Conservation (phyloP, 495 filamentous ascomycete species). For the Trichocladium antarcticum region DNA sequence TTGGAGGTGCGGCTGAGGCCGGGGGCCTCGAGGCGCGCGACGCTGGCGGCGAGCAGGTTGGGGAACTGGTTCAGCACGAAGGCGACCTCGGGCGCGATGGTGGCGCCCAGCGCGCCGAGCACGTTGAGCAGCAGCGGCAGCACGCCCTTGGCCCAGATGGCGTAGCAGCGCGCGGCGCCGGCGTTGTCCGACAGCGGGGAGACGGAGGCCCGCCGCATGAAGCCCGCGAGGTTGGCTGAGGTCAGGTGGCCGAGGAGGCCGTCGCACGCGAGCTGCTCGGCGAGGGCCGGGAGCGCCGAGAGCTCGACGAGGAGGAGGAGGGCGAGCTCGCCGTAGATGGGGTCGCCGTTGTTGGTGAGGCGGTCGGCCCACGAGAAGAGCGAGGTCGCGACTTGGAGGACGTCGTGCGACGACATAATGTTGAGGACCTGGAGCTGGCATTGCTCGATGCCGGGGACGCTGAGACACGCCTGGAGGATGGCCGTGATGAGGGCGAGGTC, state of each 20-base stretch:
- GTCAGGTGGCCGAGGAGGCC: conserved; percentile 66
- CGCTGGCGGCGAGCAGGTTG: conserved; percentile 52
- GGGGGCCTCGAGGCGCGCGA: conserved; percentile 49
- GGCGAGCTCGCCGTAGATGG: conserved; percentile 86
- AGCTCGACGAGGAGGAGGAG: conserved; percentile 81
- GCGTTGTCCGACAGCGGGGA: conserved; percentile 51
- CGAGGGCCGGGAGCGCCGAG: conserved; percentile 66
- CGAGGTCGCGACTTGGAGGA: conserved; percentile 68
- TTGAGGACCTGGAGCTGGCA: conserved; percentile 54
- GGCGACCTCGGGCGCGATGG: conserved; percentile 70
- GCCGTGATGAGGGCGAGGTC: conserved; percentile 87
- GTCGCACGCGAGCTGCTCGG: conserved; percentile 80
- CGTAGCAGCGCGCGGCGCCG: conserved; percentile 52
- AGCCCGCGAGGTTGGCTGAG: conserved; percentile 60
- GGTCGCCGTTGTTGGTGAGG: conserved; percentile 61
- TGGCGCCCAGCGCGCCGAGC: conserved; percentile 64
- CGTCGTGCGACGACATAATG: conserved; percentile 53
- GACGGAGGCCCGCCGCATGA: conserved; percentile 57
- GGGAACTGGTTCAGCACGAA: conserved; percentile 80
- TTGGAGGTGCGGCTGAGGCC: conserved; percentile 32
- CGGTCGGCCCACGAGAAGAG: conserved; percentile 93
- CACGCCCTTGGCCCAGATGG: conserved; percentile 80
- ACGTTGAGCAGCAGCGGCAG: conserved; percentile 86
- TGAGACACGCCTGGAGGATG: conserved; percentile 70
- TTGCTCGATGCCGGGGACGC: conserved; percentile 53